Evolutionary conservation across 129 eudicot species (phyloP), one percentile per base, ranked within the genome.

Genomic region (Tanacetum coccineum): DNA sequence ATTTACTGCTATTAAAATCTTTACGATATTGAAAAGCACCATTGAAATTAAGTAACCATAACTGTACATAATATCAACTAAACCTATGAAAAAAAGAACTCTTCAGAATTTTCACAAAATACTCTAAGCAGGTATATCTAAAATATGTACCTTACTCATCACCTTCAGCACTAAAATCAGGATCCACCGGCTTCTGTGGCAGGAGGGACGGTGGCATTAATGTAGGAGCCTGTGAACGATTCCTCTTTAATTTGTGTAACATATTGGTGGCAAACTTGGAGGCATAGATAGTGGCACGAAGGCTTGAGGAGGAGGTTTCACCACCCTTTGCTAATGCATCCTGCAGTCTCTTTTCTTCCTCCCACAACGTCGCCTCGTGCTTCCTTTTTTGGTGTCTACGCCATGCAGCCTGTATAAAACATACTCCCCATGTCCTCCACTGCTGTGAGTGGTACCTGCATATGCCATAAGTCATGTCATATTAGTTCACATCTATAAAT

Each of bases 361-460:
- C 90, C 47, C 60, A 71, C 64, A 87, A 64, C 3, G 83, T 62
- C 66, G 73, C 78, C 60, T 82, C 86, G 14, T 60, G 81, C 76
- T 91, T 83, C 81, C 72, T 83, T 74, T 76, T 84, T 63, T 84
- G 77, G 66, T 87, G 72, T n/a, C 81, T 70, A 9, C 90, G 84
- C 97, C 97, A 91, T 45, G 97, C 94, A 19, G 66, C 93, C 71
- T 91, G 97, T 85, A 91, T 91, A 68, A 83, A 85, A 77, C 90
- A 80, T 30, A 91, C 96, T 45, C 83, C 90, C 96, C 96, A 87
- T 75, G 94, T 79, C 80, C 81, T 91, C 96, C 96, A 91, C 36
- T 87, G 97, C 63, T 79, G 88, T 11, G 97, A 91, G 78, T 80
- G 73, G 71, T 70, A 79, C 85, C 96, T 91, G 83, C 55, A 30